phyloP scores from a whole-genome alignment of 257 asterid genomes.

The Fraxinus americana region DNA sequence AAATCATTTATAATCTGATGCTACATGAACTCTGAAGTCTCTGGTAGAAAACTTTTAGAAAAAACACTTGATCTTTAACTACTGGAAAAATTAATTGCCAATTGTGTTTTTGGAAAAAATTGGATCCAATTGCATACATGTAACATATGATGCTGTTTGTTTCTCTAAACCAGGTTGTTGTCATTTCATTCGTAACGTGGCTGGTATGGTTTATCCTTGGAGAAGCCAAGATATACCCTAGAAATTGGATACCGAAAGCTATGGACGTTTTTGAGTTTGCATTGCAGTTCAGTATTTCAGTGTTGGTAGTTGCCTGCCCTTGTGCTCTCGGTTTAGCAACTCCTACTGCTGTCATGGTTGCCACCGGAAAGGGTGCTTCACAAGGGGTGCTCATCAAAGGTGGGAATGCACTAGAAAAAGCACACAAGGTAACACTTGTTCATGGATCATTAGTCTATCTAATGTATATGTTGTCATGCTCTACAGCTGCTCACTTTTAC shows the following conservation, averaged over 20 bases:
- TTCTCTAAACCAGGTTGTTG: slow-evolving; percentile 64
- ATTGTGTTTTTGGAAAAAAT: slow-evolving; percentile 2
- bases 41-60: neutral
- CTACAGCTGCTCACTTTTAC: neutral
- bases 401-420: slow-evolving; percentile 92
- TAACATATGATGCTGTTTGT: slow-evolving; percentile 9
- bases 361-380: slow-evolving; percentile 98
- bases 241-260: slow-evolving; percentile 74
- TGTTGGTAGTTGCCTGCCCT: slow-evolving; percentile 96
- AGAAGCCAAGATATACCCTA: slow-evolving; percentile 65
- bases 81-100: neutral
- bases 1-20: neutral
- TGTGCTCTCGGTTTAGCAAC: slow-evolving; percentile 98
- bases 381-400: slow-evolving; percentile 95
- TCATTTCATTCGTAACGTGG: slow-evolving; percentile 75
- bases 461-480: slow-evolving; percentile 5
- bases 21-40: slow-evolving; percentile 4
- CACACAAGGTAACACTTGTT: slow-evolving; percentile 69
- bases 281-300: slow-evolving; percentile 88
- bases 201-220: slow-evolving; percentile 89
- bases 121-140: slow-evolving; percentile 13
- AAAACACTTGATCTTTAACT: slow-evolving; percentile 1
- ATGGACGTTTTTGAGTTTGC: slow-evolving; percentile 96
- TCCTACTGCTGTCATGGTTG: slow-evolving; percentile 99
- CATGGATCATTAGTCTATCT: slow-evolving; percentile 17